phyloP scores from a whole-genome alignment of 495 filamentous ascomycete species.

The Penicillium goetzii region DNA sequence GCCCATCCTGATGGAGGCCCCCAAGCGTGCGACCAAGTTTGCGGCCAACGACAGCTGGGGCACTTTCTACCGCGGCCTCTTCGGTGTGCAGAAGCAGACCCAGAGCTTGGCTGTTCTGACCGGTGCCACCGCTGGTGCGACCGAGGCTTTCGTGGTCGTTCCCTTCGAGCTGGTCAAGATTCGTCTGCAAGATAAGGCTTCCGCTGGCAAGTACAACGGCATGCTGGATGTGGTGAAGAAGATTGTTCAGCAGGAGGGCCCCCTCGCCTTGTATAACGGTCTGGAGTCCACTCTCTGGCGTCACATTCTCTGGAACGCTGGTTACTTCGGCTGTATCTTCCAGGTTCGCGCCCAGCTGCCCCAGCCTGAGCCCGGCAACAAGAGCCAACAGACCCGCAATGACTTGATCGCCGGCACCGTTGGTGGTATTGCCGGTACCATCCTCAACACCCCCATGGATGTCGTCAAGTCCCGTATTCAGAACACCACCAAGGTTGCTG shows the following conservation, averaged over 20 bases:
- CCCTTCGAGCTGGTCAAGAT: conserved; percentile 97
- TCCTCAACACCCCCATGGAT: conserved; percentile 96
- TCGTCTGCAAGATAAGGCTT: conserved; percentile 90
- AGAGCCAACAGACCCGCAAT: conserved; percentile 78
- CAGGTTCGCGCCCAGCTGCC: conserved; percentile 87
- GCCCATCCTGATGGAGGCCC: conserved; percentile 97
- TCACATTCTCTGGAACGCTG: conserved; percentile 95
- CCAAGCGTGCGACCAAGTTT: conserved; percentile 98
- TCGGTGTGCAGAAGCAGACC: conserved; percentile 83
- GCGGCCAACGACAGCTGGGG: conserved; percentile 99
- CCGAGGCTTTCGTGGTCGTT: conserved; percentile 93
- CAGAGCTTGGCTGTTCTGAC: conserved; percentile 88
- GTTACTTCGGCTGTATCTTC: conserved; percentile 98
- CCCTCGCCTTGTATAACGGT: conserved; percentile 91
- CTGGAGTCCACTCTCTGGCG: conserved; percentile 96
- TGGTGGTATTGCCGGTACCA: conserved; percentile 89
- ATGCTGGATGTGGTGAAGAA: conserved; percentile 88
- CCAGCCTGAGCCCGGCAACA: conserved; percentile 66
- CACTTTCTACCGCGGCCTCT: conserved; percentile 80
- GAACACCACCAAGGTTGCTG: conserved; percentile 81
- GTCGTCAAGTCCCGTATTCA: conserved; percentile 98
- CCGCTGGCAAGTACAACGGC: conserved; percentile 91
- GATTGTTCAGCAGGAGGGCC: conserved; percentile 81
- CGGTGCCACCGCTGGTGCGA: conserved; percentile 91
- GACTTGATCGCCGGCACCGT: conserved; percentile 84